These are phyloP conservation scores for Mixia osmundae DNA, from an alignment of 1,284 basidiomycete genomes.

Conservation along the genomic window DNA sequence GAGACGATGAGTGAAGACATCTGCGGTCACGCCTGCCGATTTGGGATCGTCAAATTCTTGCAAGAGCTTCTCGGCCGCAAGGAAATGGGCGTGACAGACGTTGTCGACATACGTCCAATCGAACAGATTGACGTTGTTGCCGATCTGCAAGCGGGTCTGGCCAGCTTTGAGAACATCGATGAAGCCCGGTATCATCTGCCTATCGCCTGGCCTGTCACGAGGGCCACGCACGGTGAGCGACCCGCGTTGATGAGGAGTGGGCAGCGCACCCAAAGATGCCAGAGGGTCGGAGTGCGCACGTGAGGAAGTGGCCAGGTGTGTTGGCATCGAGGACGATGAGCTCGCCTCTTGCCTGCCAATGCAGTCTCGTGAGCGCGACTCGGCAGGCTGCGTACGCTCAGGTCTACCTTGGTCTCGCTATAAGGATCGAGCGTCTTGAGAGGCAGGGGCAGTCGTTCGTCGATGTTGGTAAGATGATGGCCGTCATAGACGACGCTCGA, in stretches of 20 bases:
- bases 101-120: constrained; percentile 98
- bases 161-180: constrained; percentile 55
- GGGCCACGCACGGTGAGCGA: not conserved
- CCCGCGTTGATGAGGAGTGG: not conserved
- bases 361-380: not conserved
- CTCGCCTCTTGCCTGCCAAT: constrained; percentile 46
- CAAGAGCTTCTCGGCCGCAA: constrained; percentile 79
- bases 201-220: constrained; percentile 52
- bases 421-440: constrained; percentile 65
- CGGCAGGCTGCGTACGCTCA: not conserved
- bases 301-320: constrained; percentile 52
- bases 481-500: constrained; percentile 85
- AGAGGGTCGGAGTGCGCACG: constrained; percentile 76
- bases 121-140: constrained; percentile 76
- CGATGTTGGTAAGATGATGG: constrained; percentile 52
- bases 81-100: constrained; percentile 77
- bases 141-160: constrained; percentile 82
- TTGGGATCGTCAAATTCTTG: too few species aligned
- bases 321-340: constrained; percentile 64
- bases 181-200: constrained; percentile 60
- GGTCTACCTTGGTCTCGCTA: constrained; percentile 60
- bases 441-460: constrained; percentile 65
- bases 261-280: constrained; percentile 72
- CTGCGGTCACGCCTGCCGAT: too few species aligned
- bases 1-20: too few species aligned